These are phyloP conservation scores for Platismatia glauca DNA, from an alignment of 495 filamentous ascomycete species.

Conservation along the genomic window DNA sequence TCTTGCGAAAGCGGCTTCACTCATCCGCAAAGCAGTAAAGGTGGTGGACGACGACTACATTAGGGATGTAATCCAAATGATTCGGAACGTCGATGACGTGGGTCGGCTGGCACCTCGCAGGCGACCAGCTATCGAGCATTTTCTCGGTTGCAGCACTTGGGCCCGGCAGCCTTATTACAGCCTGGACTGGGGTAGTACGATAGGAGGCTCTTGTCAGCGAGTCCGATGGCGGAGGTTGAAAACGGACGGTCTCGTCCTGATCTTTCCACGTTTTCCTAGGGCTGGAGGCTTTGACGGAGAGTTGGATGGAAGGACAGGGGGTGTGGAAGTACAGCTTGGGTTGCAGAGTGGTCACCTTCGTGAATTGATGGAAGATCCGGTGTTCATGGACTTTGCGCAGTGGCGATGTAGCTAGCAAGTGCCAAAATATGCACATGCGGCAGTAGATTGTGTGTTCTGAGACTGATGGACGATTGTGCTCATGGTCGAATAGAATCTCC, in stretches of 20 bases:
- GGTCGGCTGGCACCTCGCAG: slow-evolving; percentile 10
- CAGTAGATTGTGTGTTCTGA: no score
- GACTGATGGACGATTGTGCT: no score
- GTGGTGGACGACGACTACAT: slow-evolving; percentile 14
- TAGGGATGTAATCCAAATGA: slow-evolving; percentile 9
- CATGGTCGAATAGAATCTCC: no score
- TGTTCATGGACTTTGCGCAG: slow-evolving; percentile 4
- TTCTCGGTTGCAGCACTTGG: slow-evolving; percentile 10
- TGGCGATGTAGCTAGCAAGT: slow-evolving; percentile 4
- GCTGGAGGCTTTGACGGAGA: background rate
- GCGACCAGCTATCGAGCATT: slow-evolving; percentile 1
- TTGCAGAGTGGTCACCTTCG: background rate
- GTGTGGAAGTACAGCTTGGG: slow-evolving; percentile 9
- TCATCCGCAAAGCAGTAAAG: slow-evolving; percentile 2
- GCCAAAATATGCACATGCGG: background rate
- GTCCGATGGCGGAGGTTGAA: slow-evolving; percentile 4
- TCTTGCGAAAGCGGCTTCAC: slow-evolving; percentile 2
- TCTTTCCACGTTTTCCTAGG: slow-evolving; percentile 5
- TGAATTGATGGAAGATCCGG: background rate
- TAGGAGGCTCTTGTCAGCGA: slow-evolving; percentile 11
- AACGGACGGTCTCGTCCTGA: slow-evolving; percentile 3
- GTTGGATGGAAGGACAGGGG: background rate
- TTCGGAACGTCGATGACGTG: slow-evolving; percentile 8
- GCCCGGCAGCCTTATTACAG: slow-evolving; percentile 11
- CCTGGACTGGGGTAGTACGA: slow-evolving; percentile 12